Base-by-base conservation (phyloP, 2,329 filamentous ascomycete species). In the Triangularia setosa region DNA sequence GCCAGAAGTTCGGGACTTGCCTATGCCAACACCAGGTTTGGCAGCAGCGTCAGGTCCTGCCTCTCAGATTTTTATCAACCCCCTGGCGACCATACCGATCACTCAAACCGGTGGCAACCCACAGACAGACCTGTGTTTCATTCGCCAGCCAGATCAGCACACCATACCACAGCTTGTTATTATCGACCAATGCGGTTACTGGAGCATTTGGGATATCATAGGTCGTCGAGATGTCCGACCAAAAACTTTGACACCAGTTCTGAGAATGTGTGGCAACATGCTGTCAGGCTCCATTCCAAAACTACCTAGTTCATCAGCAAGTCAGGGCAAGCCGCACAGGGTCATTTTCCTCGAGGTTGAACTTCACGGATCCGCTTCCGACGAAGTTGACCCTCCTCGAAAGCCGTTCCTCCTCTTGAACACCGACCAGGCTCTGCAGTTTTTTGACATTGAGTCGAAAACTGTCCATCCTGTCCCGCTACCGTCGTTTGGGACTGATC, bases 71-170 rank as follows among this genome's bases (percentile, higher is more conserved):
- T 79, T 83, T 44, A 76, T 83, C 2, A 86, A 85, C 54, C 82
- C 81, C 0, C 71, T 90, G 2, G 72, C 86, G 6, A 80, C 77
- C 9, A 73, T 92, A n/a, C 74, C 78, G 0, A 78, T 79, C 14
- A 73, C 79, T 2, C 75, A 83, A 28, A 88, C 85, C 0, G 86
- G 84, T 1, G 83, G 83, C 1, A 77, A 75, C 28, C 72, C 80
- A 0, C 87, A 91, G 69, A 81, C 81, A 0, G 87, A 93, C 74
- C 79, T 90, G 2, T 76, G 84, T 0, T 90, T 93, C 73, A 89
- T 88, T 67, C 84, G 88, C 0, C 75, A 75, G 3, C 72, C 71
- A 4, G 77, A 64, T 68, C 84, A 77, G 73, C 84, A 80, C 64
- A 76, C 79, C 6, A 11, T 33, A 16, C 82, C 85, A 1, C 87